Conservation (phyloP, 768 basidiomycete species). For the Lactarius sp. region DNA sequence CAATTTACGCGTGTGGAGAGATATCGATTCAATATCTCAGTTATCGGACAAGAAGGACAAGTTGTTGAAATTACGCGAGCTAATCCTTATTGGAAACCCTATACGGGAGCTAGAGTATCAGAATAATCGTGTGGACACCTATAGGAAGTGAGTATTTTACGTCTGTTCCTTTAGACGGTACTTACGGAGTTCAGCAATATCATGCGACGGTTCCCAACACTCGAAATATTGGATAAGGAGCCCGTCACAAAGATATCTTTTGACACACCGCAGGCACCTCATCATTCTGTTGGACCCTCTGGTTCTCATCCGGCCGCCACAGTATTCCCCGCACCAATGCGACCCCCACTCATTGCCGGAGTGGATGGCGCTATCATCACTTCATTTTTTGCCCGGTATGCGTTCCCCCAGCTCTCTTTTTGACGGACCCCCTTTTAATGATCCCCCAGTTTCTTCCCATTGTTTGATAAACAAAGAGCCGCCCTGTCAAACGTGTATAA, state of each 20-base stretch:
- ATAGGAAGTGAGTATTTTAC: slow-evolving; percentile 52
- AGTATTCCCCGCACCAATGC: slow-evolving; percentile 77
- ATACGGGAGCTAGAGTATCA: slow-evolving; percentile 57
- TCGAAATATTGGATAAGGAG: slow-evolving; percentile 81
- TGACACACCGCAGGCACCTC: slow-evolving; percentile 57
- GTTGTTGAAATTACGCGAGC: slow-evolving; percentile 59
- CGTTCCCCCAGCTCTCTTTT: slow-evolving; percentile 14
- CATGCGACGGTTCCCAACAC: slow-evolving; percentile 69
- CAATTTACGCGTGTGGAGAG: slow-evolving; percentile 60
- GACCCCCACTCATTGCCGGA: slow-evolving; percentile 66
- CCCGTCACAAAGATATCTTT: slow-evolving; percentile 77
- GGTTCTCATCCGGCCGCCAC: slow-evolving; percentile 49
- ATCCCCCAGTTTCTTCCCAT: slow-evolving; percentile 68
- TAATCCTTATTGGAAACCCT: slow-evolving; percentile 74
- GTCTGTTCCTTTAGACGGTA: slow-evolving; percentile 5
- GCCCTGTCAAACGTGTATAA: slow-evolving; percentile 71
- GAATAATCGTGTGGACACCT: slow-evolving; percentile 53
- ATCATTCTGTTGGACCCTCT: slow-evolving; percentile 37
- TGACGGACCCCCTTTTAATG: background rate
- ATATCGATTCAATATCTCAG: slow-evolving; percentile 61
- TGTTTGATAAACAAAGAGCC: slow-evolving; percentile 74
- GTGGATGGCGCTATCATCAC: slow-evolving; percentile 65
- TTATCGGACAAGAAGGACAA: slow-evolving; percentile 57
- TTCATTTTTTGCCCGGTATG: slow-evolving; percentile 73
- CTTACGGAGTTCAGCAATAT: slow-evolving; percentile 54